phyloP scores from a whole-genome alignment of 73 alveolate genomes.

The Paramecium biaurelia region DNA sequence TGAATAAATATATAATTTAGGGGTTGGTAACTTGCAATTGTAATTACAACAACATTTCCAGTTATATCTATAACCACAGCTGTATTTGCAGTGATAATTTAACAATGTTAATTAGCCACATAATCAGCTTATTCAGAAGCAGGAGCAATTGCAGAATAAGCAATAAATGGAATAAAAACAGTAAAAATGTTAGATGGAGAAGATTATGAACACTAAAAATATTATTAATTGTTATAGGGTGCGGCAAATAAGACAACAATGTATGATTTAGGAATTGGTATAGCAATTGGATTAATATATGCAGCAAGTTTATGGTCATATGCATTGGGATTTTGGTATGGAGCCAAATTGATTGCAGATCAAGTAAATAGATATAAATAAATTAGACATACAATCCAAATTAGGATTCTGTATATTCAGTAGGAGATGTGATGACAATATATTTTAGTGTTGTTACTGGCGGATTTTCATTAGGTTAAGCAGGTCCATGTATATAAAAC shows the following conservation, averaged over 20 bases:
- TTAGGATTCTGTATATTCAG: conserved; percentile 65
- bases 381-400: conserved; percentile 43
- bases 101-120: conserved; percentile 34
- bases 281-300: conserved; percentile 46
- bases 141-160: conserved; percentile 83
- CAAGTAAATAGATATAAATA: background rate
- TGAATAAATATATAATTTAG: background rate
- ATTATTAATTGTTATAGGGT: background rate
- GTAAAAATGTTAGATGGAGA: conserved; percentile 75
- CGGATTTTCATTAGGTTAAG: conserved; percentile 74
- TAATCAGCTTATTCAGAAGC: conserved; percentile 72
- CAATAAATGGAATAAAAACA: conserved; percentile 80
- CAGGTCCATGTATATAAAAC: conserved; percentile 72
- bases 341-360: conserved; percentile 56
- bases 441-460: conserved; percentile 75
- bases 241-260: conserved; percentile 40
- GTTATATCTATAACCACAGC: conserved; percentile 49
- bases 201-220: conserved; percentile 50
- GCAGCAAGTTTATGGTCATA: conserved; percentile 53
- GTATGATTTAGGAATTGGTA: conserved; percentile 23
- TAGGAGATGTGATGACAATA: conserved; percentile 72
- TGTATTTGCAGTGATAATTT: conserved; percentile 58
- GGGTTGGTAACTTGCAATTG: conserved; percentile 85
- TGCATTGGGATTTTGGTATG: conserved; percentile 64
- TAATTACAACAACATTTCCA: conserved; percentile 70